Conservation (phyloP, 208 protist genomes). For the Wallacemonas sp. region DNA sequence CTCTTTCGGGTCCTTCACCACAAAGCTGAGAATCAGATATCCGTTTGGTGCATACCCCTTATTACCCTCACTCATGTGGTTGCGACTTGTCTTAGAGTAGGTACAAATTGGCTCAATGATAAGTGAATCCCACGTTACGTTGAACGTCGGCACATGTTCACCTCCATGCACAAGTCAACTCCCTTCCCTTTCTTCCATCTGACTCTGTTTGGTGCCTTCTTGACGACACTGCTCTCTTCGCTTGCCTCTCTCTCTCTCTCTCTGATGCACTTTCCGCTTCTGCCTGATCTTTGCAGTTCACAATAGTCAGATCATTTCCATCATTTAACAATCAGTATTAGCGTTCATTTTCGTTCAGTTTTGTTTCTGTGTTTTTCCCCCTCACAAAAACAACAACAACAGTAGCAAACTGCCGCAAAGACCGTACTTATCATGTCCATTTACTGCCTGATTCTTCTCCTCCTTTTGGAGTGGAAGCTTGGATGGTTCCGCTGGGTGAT, state of each 20-base stretch:
- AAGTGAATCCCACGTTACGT: too few relatives aligned
- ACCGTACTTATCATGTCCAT: slow-evolving; percentile 37
- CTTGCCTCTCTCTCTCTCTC: neutral
- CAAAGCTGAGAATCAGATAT: too few relatives aligned
- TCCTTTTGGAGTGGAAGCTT: slow-evolving; percentile 65
- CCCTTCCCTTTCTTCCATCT: slow-evolving; percentile 5
- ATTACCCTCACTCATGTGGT: too few relatives aligned
- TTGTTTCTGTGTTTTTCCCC: slow-evolving; percentile 17
- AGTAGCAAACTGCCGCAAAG: neutral
- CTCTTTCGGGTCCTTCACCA: too few relatives aligned
- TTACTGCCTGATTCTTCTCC: slow-evolving; percentile 38
- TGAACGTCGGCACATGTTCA: too few relatives aligned
- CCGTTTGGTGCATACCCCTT: too few relatives aligned
- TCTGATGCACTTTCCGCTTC: too few relatives aligned
- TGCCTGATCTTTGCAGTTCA: slow-evolving; percentile 2
- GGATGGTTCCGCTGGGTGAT: slow-evolving; percentile 48
- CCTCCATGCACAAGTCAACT: too few relatives aligned
- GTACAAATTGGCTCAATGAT: too few relatives aligned
- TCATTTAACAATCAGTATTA: slow-evolving; percentile 5
- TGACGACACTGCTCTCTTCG: slow-evolving; percentile 3
- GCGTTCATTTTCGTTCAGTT: slow-evolving; percentile 13
- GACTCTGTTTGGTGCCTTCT: slow-evolving; percentile 8
- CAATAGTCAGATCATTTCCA: slow-evolving; percentile 18
- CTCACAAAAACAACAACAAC: neutral
- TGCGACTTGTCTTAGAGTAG: too few relatives aligned